Evolutionary conservation across 768 basidiomycete genomes (phyloP).

Genomic region (Collybia sordida): DNA sequence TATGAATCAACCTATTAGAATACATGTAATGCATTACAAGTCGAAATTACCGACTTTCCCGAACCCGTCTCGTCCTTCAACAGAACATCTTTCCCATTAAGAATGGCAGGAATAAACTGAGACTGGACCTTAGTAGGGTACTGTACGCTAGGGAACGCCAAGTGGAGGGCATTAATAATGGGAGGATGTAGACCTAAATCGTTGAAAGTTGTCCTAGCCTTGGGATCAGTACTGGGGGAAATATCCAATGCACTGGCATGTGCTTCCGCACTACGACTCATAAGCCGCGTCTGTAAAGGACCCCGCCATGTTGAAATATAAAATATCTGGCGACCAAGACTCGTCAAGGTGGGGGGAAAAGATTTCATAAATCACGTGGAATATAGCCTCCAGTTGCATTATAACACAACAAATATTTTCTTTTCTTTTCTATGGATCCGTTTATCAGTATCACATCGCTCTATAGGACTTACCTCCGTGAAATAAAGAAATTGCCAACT

Average conservation of each 20-base stretch:
- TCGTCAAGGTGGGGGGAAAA: slow-evolving; percentile 17
- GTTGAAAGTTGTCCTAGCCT: slow-evolving; percentile 36
- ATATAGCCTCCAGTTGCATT: background rate
- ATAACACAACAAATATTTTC: no score
- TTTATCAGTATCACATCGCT: slow-evolving; percentile 15
- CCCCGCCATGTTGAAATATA: slow-evolving; percentile 7
- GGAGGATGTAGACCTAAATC: slow-evolving; percentile 50
- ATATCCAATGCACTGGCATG: slow-evolving; percentile 12
- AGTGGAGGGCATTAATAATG: slow-evolving; percentile 47
- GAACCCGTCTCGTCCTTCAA: slow-evolving; percentile 73
- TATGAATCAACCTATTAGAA: slow-evolving; percentile 22
- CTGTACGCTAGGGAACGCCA: slow-evolving; percentile 62
- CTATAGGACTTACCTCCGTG: slow-evolving; percentile 42
- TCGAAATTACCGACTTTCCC: slow-evolving; percentile 55
- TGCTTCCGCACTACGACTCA: slow-evolving; percentile 22
- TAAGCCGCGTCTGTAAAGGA: slow-evolving; percentile 13
- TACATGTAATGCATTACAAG: slow-evolving; percentile 1
- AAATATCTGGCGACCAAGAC: slow-evolving; percentile 9
- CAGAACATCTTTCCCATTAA: slow-evolving; percentile 57
- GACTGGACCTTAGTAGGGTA: slow-evolving; percentile 60
- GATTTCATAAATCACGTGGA: slow-evolving; percentile 21
- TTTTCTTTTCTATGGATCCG: no score
- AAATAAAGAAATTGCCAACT: slow-evolving; percentile 40
- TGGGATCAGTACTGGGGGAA: background rate
- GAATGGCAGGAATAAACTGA: slow-evolving; percentile 60